Evolutionary conservation across 164 flowering plant species (phyloP).

Genomic region (Buxus sempervirens): DNA sequence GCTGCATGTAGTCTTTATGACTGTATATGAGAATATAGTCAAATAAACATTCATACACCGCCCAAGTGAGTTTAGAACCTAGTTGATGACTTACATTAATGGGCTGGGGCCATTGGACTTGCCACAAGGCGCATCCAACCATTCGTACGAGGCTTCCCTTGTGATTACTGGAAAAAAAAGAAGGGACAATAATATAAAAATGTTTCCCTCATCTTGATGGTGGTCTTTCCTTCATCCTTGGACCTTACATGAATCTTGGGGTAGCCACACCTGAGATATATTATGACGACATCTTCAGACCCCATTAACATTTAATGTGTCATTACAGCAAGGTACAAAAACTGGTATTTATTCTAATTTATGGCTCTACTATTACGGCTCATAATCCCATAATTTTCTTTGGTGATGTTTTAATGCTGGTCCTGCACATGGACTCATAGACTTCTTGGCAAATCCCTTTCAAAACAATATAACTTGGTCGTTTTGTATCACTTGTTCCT

Average conservation of each 20-base stretch:
- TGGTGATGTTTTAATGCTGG: not conserved
- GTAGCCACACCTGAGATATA: not conserved
- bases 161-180: too few species aligned
- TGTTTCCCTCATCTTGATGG: not conserved
- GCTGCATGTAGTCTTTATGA: not conserved
- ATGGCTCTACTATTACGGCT: not conserved
- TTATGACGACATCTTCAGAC: not conserved
- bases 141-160: slow-evolving; percentile 1
- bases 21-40: not conserved
- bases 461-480: not conserved
- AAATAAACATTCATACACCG: not conserved
- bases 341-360: not conserved
- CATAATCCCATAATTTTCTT: too few species aligned
- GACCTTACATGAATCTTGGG: not conserved
- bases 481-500: not conserved
- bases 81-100: not conserved
- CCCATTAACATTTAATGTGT: not conserved
- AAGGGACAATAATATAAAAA: too few species aligned
- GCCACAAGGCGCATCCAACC: not conserved
- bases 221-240: not conserved
- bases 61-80: not conserved
- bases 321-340: not conserved
- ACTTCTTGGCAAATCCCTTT: not conserved
- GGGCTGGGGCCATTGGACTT: not conserved
- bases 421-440: not conserved